phyloP scores from a whole-genome alignment of 2,329 filamentous ascomycete species.

The Xylaria sp. region DNA sequence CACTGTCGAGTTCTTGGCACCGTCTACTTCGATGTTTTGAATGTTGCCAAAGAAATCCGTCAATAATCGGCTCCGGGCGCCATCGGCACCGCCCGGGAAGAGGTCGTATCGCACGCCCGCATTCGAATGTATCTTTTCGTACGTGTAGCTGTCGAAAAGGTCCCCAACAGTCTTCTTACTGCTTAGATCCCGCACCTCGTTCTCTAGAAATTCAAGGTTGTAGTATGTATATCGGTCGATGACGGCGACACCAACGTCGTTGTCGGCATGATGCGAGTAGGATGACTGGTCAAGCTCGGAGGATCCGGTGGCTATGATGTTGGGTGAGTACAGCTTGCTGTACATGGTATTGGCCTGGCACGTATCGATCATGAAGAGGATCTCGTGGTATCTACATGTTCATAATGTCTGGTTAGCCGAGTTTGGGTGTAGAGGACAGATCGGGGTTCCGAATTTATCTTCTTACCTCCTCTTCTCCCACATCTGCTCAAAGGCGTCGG shows the following conservation, averaged over 20 bases:
- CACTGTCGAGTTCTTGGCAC: conserved; percentile 65
- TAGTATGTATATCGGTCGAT: conserved; percentile 99
- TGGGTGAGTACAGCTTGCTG: conserved; percentile 96
- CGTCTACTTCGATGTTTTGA: conserved; percentile 92
- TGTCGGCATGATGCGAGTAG: conserved; percentile 97
- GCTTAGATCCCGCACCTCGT: conserved; percentile 84
- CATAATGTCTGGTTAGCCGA: conserved; percentile 5
- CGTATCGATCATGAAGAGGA: conserved; percentile 99
- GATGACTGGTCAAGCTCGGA: conserved; percentile 95
- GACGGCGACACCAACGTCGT: conserved; percentile 96
- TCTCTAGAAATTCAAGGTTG: conserved; percentile 95
- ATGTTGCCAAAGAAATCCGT: conserved; percentile 99
- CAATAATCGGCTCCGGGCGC: conserved; percentile 81
- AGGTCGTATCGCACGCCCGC: conserved; percentile 94
- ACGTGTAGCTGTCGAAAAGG: conserved; percentile 95
- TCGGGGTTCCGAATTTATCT: neutral
- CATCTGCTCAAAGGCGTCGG: conserved; percentile 99
- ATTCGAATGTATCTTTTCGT: conserved; percentile 91
- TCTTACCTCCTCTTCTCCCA: conserved; percentile 94
- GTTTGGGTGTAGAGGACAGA: neutral
- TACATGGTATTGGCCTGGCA: conserved; percentile 99
- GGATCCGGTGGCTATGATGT: conserved; percentile 97
- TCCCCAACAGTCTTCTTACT: conserved; percentile 92
- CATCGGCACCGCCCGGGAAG: conserved; percentile 85
- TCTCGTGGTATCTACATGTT: conserved; percentile 81